These are phyloP conservation scores for Phialemoniopsis sp. DNA, from an alignment of 2,329 filamentous ascomycete species.

Conservation along the genomic window DNA sequence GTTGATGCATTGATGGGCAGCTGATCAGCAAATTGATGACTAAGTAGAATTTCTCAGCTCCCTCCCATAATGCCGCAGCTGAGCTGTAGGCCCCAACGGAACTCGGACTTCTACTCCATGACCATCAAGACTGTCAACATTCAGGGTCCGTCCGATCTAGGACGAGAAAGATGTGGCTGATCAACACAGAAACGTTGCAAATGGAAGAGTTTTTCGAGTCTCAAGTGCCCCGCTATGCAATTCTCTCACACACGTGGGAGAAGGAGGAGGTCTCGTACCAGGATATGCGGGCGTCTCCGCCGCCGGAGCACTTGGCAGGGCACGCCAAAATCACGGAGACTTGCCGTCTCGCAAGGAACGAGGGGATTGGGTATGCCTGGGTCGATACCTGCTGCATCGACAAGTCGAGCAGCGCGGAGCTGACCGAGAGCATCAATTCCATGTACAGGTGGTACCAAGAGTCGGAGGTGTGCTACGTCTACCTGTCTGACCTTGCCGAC, in stretches of 20 bases:
- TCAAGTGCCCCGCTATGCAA: constrained; percentile 12
- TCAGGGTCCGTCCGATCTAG: too few relatives aligned
- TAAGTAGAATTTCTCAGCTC: too few relatives aligned
- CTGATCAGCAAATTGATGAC: too few relatives aligned
- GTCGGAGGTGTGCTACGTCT: constrained; percentile 7
- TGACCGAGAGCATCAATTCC: constrained; percentile 12
- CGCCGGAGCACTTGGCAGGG: neutral
- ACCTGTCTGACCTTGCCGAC: constrained; percentile 5
- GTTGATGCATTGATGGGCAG: too few relatives aligned
- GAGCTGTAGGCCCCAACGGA: too few relatives aligned
- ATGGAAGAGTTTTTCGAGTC: constrained; percentile 3
- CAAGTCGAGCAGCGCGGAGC: constrained; percentile 11
- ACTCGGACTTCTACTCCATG: too few relatives aligned
- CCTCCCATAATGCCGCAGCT: too few relatives aligned
- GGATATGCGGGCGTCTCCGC: constrained; percentile 14
- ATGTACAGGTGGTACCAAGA: constrained; percentile 12
- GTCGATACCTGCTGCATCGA: constrained; percentile 14
- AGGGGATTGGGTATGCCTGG: constrained; percentile 6
- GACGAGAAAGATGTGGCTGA: too few relatives aligned
- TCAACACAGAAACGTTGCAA: too few relatives aligned
- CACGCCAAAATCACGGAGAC: constrained; percentile 7
- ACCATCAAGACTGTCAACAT: too few relatives aligned
- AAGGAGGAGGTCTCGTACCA: constrained; percentile 12
- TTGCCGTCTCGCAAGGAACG: neutral
- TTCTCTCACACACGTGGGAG: constrained; percentile 12